Percentiles rank a stretch among this genome's conserved stretches.
These are phyloP conservation scores for Niebla homalea DNA, from an alignment of 495 filamentous ascomycete species.

Conservation along the genomic window DNA sequence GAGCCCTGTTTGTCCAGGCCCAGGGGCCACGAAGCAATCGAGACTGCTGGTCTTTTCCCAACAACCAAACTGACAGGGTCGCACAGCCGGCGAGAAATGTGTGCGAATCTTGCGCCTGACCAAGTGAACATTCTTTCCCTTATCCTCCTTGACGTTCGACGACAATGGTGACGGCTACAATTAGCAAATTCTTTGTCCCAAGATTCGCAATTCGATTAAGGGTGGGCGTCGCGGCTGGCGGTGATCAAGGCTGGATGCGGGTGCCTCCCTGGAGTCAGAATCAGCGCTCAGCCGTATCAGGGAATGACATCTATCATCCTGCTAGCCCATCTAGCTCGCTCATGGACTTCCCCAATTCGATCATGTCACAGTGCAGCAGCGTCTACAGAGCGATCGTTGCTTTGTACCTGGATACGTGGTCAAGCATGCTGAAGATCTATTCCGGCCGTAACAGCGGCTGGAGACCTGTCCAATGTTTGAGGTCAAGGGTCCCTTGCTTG, in stretches of 20 bases:
- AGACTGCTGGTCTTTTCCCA: neutral
- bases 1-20: neutral
- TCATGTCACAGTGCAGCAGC: neutral
- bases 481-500: too few relatives aligned
- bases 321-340: too few relatives aligned
- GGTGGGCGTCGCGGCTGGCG: constrained; percentile 16
- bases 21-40: neutral
- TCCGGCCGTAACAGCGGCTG: neutral
- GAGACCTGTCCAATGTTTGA: too few relatives aligned
- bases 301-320: too few relatives aligned
- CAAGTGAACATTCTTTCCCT: neutral
- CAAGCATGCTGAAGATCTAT: neutral
- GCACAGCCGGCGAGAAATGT: neutral
- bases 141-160: too few relatives aligned
- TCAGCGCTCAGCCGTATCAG: too few relatives aligned
- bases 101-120: constrained; percentile 1
- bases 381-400: neutral
- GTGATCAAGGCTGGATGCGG: constrained; percentile 17
- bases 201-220: neutral
- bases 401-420: neutral
- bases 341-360: too few relatives aligned
- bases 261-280: neutral
- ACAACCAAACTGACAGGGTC: neutral
- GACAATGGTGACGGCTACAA: constrained; percentile 4
- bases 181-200: constrained; percentile 12